Percentiles rank a stretch among this genome's conserved stretches.
Conservation (phyloP, 169 alveolate species). For the Plasmodium gallinaceum region DNA sequence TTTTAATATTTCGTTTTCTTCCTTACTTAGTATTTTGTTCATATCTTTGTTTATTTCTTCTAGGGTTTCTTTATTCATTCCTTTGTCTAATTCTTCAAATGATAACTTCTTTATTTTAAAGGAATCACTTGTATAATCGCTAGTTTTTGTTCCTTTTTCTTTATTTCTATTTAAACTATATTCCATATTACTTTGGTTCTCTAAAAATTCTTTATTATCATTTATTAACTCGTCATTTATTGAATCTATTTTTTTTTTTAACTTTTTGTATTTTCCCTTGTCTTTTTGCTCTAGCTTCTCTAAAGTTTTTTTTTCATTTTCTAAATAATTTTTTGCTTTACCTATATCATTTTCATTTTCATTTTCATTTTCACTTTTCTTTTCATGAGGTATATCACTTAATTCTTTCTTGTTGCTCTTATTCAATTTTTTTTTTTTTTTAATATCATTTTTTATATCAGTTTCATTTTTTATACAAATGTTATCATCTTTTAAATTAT, state of each 20-base stretch:
- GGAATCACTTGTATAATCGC: not conserved
- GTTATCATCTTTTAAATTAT: constrained; percentile 1
- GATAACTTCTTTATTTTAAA: constrained; percentile 51
- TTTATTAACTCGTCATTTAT: constrained; percentile 14
- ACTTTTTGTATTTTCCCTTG: not conserved
- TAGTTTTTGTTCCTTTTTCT: not conserved
- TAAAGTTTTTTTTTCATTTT: constrained; percentile 55
- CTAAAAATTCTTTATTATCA: constrained; percentile 14
- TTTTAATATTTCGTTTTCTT: not conserved
- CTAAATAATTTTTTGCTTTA: constrained; percentile 40
- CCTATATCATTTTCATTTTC: constrained; percentile 9
- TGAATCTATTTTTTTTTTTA: not conserved
- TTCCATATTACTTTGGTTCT: constrained; percentile 2
- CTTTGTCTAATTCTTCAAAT: constrained; percentile 26
- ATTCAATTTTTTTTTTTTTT: not conserved
- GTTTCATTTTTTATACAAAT: not conserved
- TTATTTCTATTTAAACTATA: not conserved
- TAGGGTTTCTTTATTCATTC: not conserved
- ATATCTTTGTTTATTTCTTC: not conserved
- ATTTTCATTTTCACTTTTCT: not conserved
- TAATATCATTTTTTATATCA: not conserved
- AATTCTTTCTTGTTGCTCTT: not conserved
- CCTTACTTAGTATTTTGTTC: not conserved
- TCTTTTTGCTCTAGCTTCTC: constrained; percentile 34
- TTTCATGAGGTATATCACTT: not conserved